phyloP scores from a whole-genome alignment of 169 alveolate genomes.

The Plasmodium knowlesi region DNA sequence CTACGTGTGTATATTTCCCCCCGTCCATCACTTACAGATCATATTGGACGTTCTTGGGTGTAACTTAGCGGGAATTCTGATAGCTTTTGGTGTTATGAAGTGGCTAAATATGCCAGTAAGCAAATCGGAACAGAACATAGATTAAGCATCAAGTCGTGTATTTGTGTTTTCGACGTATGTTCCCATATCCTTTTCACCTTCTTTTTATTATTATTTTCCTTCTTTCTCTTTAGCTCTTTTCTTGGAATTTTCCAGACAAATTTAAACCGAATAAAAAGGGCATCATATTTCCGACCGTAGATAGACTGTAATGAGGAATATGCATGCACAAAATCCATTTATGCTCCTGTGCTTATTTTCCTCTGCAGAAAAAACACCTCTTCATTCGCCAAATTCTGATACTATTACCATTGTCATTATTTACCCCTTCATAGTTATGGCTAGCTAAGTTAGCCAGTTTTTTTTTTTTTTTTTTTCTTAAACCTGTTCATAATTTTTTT shows the following conservation, averaged over 20 bases:
- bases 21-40: background rate
- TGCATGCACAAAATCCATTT: background rate
- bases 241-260: conserved; percentile 7
- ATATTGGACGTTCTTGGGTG: conserved; percentile 36
- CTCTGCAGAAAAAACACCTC: background rate
- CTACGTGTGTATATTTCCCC: background rate
- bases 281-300: conserved; percentile 46
- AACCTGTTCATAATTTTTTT: background rate
- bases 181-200: background rate
- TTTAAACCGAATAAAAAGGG: conserved; percentile 28
- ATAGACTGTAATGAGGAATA: conserved; percentile 29
- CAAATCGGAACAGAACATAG: background rate
- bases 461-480: conserved; percentile 23
- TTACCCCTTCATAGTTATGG: background rate
- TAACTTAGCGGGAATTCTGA: conserved; percentile 30
- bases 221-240: conserved; percentile 22
- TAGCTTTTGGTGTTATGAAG: conserved; percentile 2
- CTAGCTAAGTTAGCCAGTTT: background rate
- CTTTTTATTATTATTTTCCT: background rate
- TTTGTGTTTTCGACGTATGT: background rate
- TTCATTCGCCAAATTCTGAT: background rate
- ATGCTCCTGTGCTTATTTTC: background rate
- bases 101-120: conserved; percentile 31
- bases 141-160: background rate
- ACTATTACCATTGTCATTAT: background rate